A percentile compares a stretch with the other conserved stretches of the same genome.
phyloP scores from a whole-genome alignment of 1,139 yeast genomes.

The Tardiomyces depauwii region DNA sequence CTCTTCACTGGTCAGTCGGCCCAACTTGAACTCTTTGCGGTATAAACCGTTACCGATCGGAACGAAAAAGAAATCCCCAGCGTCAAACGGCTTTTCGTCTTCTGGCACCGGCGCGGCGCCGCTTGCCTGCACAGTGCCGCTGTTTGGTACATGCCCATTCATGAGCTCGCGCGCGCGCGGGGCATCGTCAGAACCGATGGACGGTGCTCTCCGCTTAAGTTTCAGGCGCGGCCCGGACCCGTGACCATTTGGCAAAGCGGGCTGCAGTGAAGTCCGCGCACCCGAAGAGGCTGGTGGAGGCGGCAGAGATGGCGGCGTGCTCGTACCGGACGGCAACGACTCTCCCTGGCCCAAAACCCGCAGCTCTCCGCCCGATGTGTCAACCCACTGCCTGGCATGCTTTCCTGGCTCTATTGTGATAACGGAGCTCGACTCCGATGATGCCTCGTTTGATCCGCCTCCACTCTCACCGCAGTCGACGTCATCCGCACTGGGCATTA shows the following conservation, averaged over 20 bases:
- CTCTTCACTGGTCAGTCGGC: not conserved
- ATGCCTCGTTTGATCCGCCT: constrained; percentile 9
- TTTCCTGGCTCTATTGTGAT: constrained; percentile 14
- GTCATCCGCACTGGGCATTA: not conserved
- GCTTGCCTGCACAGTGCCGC: not conserved
- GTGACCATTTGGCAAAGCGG: constrained; percentile 4
- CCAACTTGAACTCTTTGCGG: constrained; percentile 8
- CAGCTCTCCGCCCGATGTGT: constrained; percentile 16
- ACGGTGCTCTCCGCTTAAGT: not conserved
- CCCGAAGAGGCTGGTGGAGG: too few relatives aligned
- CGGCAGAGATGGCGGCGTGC: too few relatives aligned
- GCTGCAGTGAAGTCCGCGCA: not conserved
- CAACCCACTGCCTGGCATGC: constrained; percentile 16
- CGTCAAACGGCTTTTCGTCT: constrained; percentile 8
- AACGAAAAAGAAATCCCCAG: constrained; percentile 19
- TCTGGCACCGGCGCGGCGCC: constrained; percentile 2
- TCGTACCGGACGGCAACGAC: not conserved
- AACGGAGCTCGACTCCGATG: constrained; percentile 4
- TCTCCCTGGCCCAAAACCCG: constrained; percentile 8
- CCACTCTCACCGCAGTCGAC: not conserved
- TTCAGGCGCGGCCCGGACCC: constrained; percentile 4
- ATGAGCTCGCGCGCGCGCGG: constrained; percentile 1
- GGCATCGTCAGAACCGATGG: constrained; percentile 1
- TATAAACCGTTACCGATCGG: constrained; percentile 27
- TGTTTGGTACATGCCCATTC: not conserved